Base-by-base conservation (phyloP, 148 eudicot genomes). In the Talinum fruticosum region DNA sequence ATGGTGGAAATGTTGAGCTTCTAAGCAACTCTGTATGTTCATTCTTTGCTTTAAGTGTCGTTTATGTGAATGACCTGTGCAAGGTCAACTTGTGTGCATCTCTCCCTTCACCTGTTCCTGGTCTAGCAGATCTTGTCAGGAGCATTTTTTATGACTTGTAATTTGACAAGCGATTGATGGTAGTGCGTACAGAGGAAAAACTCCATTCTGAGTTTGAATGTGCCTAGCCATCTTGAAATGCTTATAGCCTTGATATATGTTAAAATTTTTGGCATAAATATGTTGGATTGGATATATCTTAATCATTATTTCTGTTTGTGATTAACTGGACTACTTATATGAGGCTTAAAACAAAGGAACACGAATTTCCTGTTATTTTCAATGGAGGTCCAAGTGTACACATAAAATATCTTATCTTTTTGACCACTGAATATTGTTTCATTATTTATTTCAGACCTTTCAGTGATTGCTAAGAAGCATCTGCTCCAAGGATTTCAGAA, bases 401-500 rank as follows among this genome's bases (percentile, higher is more conserved):
- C 69, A 29, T 66, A 13, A 67, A 5, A 35, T 19, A 3, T 35
- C 14, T 57, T 18, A 35, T 33, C 23, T 67, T 34, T 34, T 19
- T 6, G 29, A 13, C 41, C 64, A 38, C 28, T 61, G 12, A 15
- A 16, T 51, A 67, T 49, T 75, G 78, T 15, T 76, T 74, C 76
- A n/a, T 12, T 29, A 28, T 67, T 64, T 37, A 65, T 74, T 85
- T 28, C 84, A 92, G 97, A 76, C 38, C 33, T 90, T 57, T 77
- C 72, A 74, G 80, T 76, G 80, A 78, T 83, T 78, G 92, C 89
- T 19, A 82, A 81, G 84, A 79, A 69, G 69, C 79, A 69, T 68
- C 96, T 88, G 82, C 30, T 68, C 49, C 83, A 88, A 81, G 88
- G 69, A 75, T 74, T 81, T 77, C 74, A 80, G 79, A 76, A 71